Evolutionary conservation across 257 asterid genomes (phyloP).

Genomic region (Penstemon davidsonii): DNA sequence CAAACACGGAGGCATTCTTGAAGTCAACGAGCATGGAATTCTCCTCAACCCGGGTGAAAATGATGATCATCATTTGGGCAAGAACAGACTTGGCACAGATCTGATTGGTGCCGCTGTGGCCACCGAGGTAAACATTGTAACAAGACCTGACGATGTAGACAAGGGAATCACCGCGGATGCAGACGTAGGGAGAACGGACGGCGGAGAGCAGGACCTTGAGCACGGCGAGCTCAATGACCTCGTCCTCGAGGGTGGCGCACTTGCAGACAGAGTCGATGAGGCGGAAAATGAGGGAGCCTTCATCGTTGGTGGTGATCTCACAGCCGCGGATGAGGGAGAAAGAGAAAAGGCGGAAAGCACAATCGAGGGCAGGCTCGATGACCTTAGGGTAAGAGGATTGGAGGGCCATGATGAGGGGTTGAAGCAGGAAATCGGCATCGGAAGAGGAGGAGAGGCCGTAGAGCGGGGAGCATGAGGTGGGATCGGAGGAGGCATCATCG

Average conservation of each 20-base stretch:
- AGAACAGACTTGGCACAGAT: slow-evolving; percentile 97
- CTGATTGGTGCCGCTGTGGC: slow-evolving; percentile 95
- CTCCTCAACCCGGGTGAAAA: slow-evolving; percentile 82
- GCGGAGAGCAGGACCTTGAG: slow-evolving; percentile 81
- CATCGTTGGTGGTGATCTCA: slow-evolving; percentile 52
- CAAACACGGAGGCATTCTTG: slow-evolving; percentile 67
- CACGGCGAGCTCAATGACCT: slow-evolving; percentile 70
- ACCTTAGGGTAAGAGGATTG: slow-evolving; percentile 84
- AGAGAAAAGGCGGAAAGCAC: slow-evolving; percentile 72
- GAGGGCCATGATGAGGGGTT: slow-evolving; percentile 72
- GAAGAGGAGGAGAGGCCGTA: slow-evolving; percentile 65
- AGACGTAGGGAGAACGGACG: slow-evolving; percentile 74
- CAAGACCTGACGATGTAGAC: slow-evolving; percentile 89
- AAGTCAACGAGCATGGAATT: slow-evolving; percentile 57
- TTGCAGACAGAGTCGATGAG: slow-evolving; percentile 77
- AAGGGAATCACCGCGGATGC: slow-evolving; percentile 74
- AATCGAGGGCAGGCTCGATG: slow-evolving; percentile 94
- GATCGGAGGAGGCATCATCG: slow-evolving; percentile 69
- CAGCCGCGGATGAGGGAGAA: slow-evolving; percentile 72
- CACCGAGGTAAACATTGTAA: slow-evolving; percentile 90
- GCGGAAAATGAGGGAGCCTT: slow-evolving; percentile 53
- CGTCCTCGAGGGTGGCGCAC: slow-evolving; percentile 72
- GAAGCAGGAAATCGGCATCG: slow-evolving; percentile 71
- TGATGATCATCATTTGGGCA: slow-evolving; percentile 92
- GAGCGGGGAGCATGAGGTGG: slow-evolving; percentile 78